Percentiles rank a stretch among this genome's conserved stretches.
Conservation (phyloP, 345 rosid genomes). For the Eutrema japonicum region DNA sequence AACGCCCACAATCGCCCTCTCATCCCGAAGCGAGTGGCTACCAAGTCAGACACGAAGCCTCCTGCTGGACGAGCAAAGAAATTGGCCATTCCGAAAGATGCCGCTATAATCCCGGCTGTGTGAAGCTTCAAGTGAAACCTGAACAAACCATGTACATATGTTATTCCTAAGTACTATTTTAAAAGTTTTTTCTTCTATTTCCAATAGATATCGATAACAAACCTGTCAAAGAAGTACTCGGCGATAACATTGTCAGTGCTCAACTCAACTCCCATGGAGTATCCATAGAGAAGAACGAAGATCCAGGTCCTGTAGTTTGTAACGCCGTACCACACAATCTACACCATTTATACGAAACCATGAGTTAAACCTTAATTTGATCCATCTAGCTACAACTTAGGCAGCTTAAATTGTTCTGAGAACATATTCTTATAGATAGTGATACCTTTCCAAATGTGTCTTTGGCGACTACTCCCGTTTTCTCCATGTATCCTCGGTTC, state of each 20-base stretch:
- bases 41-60: slow-evolving; percentile 51
- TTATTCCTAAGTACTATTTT: neutral
- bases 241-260: slow-evolving; percentile 72
- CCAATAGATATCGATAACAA: neutral
- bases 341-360: neutral
- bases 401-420: too few species aligned
- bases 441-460: slow-evolving; percentile 68
- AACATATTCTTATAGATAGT: neutral
- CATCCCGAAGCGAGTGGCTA: slow-evolving; percentile 56
- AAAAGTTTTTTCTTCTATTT: neutral
- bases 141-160: neutral
- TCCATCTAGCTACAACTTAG: neutral
- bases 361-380: neutral
- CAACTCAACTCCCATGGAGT: slow-evolving; percentile 69
- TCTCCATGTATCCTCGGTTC: slow-evolving; percentile 56
- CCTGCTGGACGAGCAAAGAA: slow-evolving; percentile 60
- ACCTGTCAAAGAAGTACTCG: slow-evolving; percentile 74
- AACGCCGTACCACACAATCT: slow-evolving; percentile 61
- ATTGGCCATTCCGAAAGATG: slow-evolving; percentile 64
- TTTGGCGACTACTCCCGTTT: slow-evolving; percentile 62
- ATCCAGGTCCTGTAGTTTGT: slow-evolving; percentile 73
- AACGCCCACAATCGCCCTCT: slow-evolving; percentile 60
- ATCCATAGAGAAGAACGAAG: slow-evolving; percentile 67
- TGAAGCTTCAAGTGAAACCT: slow-evolving; percentile 53
- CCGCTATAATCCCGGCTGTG: slow-evolving; percentile 61